phyloP scores from a whole-genome alignment of 495 filamentous ascomycete genomes.

The Lophium mytilinum region DNA sequence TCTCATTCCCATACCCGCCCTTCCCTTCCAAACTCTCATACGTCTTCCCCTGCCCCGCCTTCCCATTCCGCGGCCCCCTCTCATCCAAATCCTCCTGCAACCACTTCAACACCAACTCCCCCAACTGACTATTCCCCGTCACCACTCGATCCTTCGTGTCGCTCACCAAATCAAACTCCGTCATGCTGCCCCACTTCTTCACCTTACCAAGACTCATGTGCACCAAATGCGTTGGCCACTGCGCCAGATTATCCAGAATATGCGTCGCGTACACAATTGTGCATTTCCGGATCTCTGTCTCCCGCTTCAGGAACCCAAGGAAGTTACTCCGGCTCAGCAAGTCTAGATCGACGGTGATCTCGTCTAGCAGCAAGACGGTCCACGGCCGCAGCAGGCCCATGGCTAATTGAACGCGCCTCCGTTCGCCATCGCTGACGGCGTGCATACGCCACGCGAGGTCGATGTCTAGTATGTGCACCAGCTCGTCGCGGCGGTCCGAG shows the following conservation, averaged over 20 bases:
- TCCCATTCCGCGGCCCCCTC: constrained; percentile 63
- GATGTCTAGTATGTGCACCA: constrained; percentile 83
- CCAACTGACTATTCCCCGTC: constrained; percentile 56
- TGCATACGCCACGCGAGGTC: constrained; percentile 92
- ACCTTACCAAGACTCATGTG: constrained; percentile 87
- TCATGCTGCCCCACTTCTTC: constrained; percentile 70
- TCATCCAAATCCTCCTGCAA: constrained; percentile 72
- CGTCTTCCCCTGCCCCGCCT: constrained; percentile 56
- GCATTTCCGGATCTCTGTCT: constrained; percentile 73
- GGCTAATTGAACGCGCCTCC: constrained; percentile 83
- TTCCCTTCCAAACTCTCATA: constrained; percentile 58
- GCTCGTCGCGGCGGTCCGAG: constrained; percentile 71
- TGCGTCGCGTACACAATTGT: constrained; percentile 98
- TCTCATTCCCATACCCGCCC: constrained; percentile 79
- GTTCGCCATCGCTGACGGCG: constrained; percentile 83
- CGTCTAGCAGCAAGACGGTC: constrained; percentile 83
- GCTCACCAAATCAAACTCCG: constrained; percentile 37
- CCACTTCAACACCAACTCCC: constrained; percentile 82
- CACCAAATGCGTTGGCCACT: constrained; percentile 91
- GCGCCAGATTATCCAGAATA: constrained; percentile 84
- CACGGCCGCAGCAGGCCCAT: constrained; percentile 96
- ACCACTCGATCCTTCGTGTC: constrained; percentile 41
- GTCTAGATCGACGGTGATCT: constrained; percentile 96
- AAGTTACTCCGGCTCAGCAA: constrained; percentile 77
- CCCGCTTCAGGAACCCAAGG: constrained; percentile 72